phyloP scores from a whole-genome alignment of 1,284 basidiomycete species.

The Trametes pubescens region DNA sequence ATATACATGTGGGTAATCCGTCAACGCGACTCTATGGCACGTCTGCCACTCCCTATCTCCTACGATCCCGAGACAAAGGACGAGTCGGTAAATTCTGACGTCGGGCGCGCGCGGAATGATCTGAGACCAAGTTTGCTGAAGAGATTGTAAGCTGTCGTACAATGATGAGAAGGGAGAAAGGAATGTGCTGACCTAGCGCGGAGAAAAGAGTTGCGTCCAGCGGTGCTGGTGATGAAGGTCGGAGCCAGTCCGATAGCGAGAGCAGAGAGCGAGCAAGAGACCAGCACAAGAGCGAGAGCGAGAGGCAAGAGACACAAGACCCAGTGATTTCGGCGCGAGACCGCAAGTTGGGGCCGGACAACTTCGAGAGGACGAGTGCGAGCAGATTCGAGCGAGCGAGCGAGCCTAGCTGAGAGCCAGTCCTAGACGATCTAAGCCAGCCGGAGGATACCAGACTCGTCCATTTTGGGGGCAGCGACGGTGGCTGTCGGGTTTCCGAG shows the following conservation, averaged over 20 bases:
- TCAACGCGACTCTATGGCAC: slow-evolving; percentile 8
- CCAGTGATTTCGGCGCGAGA: background rate
- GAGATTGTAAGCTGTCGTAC: background rate
- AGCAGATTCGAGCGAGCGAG: background rate
- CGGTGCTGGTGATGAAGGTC: background rate
- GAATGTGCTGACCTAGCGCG: background rate
- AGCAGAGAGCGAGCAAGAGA: background rate
- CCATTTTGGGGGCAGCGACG: background rate
- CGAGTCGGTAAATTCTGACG: background rate
- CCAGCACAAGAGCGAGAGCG: background rate
- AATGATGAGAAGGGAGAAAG: background rate
- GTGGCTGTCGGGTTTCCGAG: background rate
- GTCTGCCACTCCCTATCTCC: background rate
- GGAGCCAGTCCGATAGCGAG: background rate
- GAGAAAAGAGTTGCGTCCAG: too few relatives aligned
- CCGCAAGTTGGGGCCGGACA: background rate
- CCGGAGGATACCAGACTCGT: background rate
- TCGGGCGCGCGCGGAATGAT: background rate
- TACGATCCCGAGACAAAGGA: background rate
- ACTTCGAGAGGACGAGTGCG: slow-evolving; percentile 1
- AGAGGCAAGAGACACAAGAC: background rate
- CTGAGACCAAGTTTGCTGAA: background rate
- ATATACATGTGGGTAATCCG: background rate
- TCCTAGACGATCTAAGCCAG: background rate
- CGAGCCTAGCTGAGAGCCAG: background rate